A percentile compares a stretch with the other conserved stretches of the same genome.
Evolutionary conservation across 2,329 filamentous ascomycete genomes (phyloP).

Genomic region (Zymoseptoria ardabiliae): DNA sequence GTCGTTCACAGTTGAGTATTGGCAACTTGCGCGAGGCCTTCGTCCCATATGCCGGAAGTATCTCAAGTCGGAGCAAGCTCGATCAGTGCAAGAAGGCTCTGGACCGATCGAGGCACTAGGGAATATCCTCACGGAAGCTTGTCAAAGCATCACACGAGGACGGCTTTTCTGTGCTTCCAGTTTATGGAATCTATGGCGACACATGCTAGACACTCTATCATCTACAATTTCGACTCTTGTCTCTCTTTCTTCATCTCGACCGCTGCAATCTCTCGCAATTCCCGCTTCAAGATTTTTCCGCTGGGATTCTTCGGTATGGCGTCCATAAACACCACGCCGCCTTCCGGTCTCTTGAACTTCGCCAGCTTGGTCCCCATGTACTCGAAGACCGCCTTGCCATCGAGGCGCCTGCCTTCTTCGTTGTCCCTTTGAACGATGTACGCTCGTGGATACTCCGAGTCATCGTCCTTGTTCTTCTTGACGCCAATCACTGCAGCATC

Average conservation of each 20-base stretch:
- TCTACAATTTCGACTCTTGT: constrained; percentile 57
- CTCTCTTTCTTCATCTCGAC: constrained; percentile 62
- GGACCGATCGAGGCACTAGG: too few relatives aligned
- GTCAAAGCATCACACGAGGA: too few relatives aligned
- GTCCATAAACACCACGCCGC: constrained; percentile 51
- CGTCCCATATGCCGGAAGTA: too few relatives aligned
- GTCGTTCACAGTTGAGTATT: too few relatives aligned
- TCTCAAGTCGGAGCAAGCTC: too few relatives aligned
- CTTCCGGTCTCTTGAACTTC: constrained; percentile 54
- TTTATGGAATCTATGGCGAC: too few relatives aligned
- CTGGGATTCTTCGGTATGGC: constrained; percentile 54
- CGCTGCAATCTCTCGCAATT: constrained; percentile 57
- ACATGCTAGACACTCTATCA: too few relatives aligned
- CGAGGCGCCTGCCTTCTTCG: constrained; percentile 44
- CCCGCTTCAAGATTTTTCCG: constrained; percentile 49
- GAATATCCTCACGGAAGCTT: too few relatives aligned
- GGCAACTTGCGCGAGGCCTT: too few relatives aligned
- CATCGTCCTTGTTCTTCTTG: constrained; percentile 46
- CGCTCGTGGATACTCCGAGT: constrained; percentile 58
- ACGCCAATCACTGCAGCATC: constrained; percentile 76
- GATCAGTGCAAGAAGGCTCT: too few relatives aligned
- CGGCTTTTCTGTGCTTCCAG: too few relatives aligned
- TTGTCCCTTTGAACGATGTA: constrained; percentile 51
- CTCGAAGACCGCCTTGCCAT: constrained; percentile 47
- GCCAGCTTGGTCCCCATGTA: constrained; percentile 55